phyloP scores from a whole-genome alignment of 371 early-diverging fungal genomes.

The Nematocida sp. region DNA sequence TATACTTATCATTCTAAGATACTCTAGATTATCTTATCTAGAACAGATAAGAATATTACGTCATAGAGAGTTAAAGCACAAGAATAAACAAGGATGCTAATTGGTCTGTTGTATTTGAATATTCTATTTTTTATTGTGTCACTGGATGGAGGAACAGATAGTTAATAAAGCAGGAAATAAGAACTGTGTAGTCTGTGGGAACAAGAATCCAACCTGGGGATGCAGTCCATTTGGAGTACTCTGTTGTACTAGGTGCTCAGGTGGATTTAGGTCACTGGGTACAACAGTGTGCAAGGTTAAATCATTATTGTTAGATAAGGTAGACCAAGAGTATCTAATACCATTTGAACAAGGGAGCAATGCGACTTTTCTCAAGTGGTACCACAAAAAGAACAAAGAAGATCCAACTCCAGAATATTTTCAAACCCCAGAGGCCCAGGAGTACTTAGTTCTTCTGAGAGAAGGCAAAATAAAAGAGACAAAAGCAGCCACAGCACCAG shows the following conservation, averaged over 20 bases:
- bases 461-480: neutral
- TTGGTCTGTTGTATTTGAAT: neutral
- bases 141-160: constrained; percentile 34
- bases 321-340: constrained; percentile 9
- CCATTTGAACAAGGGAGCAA: constrained; percentile 21
- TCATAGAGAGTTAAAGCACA: neutral
- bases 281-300: constrained; percentile 39
- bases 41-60: no score
- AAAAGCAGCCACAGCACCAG: neutral
- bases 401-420: constrained; percentile 16
- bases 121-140: no score
- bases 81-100: neutral
- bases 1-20: neutral
- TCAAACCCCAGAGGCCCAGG: constrained; percentile 9
- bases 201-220: constrained; percentile 48
- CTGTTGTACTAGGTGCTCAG: constrained; percentile 44
- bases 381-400: neutral
- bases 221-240: constrained; percentile 39
- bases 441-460: constrained; percentile 9
- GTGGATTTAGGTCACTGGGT: constrained; percentile 24
- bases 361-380: constrained; percentile 33
- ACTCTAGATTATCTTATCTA: no score
- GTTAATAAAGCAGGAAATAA: constrained; percentile 41
- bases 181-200: constrained; percentile 28
- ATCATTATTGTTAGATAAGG: constrained; percentile 32